Conservation (phyloP, 805 yeast genomes). For the Yarrowia deformans region DNA sequence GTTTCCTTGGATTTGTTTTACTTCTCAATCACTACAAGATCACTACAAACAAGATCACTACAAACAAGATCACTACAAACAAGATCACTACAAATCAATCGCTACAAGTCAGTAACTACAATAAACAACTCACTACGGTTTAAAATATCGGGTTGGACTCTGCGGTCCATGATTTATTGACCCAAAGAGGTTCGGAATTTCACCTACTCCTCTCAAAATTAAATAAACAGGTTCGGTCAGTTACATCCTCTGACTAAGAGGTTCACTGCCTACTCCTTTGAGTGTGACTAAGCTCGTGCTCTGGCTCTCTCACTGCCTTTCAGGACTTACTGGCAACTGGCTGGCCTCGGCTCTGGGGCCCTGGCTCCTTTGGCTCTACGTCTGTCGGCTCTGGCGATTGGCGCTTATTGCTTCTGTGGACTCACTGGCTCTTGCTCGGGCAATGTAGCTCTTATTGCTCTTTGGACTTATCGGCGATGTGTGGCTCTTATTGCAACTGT, state of each 20-base stretch:
- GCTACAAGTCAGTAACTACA: neutral
- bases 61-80: neutral
- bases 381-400: neutral
- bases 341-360: constrained; percentile 2
- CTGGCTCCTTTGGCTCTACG: neutral
- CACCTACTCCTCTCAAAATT: constrained; percentile 19
- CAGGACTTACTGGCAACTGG: neutral
- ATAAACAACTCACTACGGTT: neutral
- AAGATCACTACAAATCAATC: neutral
- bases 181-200: constrained; percentile 17
- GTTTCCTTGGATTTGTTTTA: no score
- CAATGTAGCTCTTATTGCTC: neutral
- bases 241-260: constrained; percentile 14
- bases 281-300: neutral
- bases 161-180: constrained; percentile 4
- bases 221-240: constrained; percentile 10
- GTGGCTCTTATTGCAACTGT: neutral
- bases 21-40: no score
- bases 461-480: neutral
- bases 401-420: constrained; percentile 1
- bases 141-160: neutral
- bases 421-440: neutral
- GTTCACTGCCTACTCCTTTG: constrained; percentile 9
- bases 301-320: constrained; percentile 6
- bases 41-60: no score